Evolutionary conservation across 2,329 filamentous ascomycete species (phyloP).

Genomic region (Exophiala mesophila): DNA sequence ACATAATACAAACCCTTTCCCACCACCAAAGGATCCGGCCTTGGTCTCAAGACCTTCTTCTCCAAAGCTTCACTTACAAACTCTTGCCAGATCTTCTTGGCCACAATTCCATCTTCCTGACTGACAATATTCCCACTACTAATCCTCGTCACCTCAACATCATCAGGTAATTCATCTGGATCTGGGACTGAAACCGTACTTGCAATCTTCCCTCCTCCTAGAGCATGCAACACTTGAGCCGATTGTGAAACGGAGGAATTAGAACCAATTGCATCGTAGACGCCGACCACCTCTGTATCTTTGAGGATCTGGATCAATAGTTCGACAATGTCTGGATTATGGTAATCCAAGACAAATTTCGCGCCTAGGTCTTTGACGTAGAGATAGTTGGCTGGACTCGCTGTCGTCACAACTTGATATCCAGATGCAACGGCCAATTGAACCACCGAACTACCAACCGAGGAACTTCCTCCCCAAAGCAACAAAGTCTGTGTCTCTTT

Average conservation of each 20-base stretch:
- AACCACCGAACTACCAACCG: constrained; percentile 43
- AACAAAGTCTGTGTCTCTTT: constrained; percentile 30
- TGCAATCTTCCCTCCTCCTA: constrained; percentile 6
- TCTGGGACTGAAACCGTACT: constrained; percentile 4
- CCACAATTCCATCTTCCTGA: constrained; percentile 7
- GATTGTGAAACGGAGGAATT: constrained; percentile 1
- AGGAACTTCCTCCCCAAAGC: constrained; percentile 49
- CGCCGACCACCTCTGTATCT: constrained; percentile 5
- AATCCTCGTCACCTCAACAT: constrained; percentile 7
- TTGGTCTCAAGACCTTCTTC: constrained; percentile 33
- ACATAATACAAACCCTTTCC: constrained; percentile 41
- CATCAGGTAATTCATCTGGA: constrained; percentile 1
- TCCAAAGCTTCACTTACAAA: constrained; percentile 31
- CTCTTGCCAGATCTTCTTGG: constrained; percentile 7
- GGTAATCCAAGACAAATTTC: constrained; percentile 42
- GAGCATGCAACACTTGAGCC: constrained; percentile 5
- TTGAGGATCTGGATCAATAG: constrained; percentile 14
- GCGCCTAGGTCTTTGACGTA: constrained; percentile 43
- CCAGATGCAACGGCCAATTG: constrained; percentile 40
- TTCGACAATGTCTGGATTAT: constrained; percentile 19
- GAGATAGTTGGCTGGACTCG: constrained; percentile 40
- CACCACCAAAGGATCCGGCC: constrained; percentile 37
- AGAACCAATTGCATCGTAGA: constrained; percentile 11
- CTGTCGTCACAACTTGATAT: constrained; percentile 38
- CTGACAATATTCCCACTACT: constrained; percentile 5